Conservation (phyloP, 768 basidiomycete genomes). For the Lepiota subincarnata region DNA sequence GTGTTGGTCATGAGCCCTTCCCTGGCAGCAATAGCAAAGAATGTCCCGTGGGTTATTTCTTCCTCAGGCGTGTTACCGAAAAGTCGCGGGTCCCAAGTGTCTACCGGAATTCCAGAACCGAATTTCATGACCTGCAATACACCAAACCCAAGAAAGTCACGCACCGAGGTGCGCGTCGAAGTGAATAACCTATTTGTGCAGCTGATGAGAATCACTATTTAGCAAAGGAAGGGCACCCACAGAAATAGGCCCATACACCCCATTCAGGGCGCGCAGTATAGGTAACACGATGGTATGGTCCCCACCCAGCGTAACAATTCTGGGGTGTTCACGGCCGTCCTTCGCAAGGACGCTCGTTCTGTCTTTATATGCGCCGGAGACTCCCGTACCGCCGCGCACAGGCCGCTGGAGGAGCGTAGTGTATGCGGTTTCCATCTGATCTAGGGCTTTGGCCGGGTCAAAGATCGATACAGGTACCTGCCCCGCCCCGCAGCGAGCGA, state of each 20-base stretch:
- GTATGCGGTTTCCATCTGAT: slow-evolving; percentile 69
- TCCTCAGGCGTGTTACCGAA: slow-evolving; percentile 72
- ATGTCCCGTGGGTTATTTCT: slow-evolving; percentile 83
- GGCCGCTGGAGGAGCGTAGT: slow-evolving; percentile 25
- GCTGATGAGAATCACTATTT: slow-evolving; percentile 55
- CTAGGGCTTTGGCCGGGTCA: slow-evolving; percentile 59
- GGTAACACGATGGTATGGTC: slow-evolving; percentile 80
- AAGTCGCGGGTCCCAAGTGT: slow-evolving; percentile 73
- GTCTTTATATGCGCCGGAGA: neutral
- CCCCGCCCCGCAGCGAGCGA: too few relatives aligned
- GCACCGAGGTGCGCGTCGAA: neutral
- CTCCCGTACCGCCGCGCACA: neutral
- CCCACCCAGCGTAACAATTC: slow-evolving; percentile 80
- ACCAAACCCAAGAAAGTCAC: too few relatives aligned
- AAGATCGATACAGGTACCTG: slow-evolving; percentile 36
- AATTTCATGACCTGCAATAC: too few relatives aligned
- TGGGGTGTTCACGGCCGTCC: slow-evolving; percentile 65
- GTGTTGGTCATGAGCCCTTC: slow-evolving; percentile 68
- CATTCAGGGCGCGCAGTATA: slow-evolving; percentile 63
- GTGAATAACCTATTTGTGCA: slow-evolving; percentile 25
- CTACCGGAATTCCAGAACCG: slow-evolving; percentile 20
- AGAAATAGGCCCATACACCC: slow-evolving; percentile 74
- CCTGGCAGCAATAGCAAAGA: slow-evolving; percentile 86
- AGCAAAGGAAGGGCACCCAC: slow-evolving; percentile 61
- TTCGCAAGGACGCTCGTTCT: neutral